These are phyloP conservation scores for Arthrinium puccinioides DNA, from an alignment of 2,329 filamentous ascomycete genomes.

Conservation along the genomic window DNA sequence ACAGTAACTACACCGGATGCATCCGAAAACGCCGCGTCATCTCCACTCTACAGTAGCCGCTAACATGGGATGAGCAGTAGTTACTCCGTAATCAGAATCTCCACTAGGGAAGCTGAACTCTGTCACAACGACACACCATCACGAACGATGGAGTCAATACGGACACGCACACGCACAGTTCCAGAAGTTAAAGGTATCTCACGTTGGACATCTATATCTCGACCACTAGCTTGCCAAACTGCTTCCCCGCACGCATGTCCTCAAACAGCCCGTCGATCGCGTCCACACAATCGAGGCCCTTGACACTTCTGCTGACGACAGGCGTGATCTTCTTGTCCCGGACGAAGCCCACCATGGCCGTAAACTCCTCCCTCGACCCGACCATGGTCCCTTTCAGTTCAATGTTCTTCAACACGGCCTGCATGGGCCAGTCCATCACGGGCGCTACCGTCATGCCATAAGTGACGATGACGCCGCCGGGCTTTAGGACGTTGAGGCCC, in stretches of 20 bases:
- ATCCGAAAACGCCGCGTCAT: too few species aligned
- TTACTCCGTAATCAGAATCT: too few species aligned
- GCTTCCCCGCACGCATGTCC: slow-evolving; percentile 76
- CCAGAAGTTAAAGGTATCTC: too few species aligned
- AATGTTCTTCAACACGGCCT: slow-evolving; percentile 77
- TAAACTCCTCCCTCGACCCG: slow-evolving; percentile 84
- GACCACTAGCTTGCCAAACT: slow-evolving; percentile 91
- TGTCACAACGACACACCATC: too few species aligned
- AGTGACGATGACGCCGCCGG: slow-evolving; percentile 73
- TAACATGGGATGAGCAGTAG: too few species aligned
- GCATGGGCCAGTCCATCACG: slow-evolving; percentile 82
- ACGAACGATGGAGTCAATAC: too few species aligned
- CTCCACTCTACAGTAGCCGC: too few species aligned
- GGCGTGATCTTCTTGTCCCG: slow-evolving; percentile 65
- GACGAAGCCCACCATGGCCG: slow-evolving; percentile 85
- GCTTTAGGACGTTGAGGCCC: slow-evolving; percentile 62
- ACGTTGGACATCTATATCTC: too few species aligned
- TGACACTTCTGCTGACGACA: slow-evolving; percentile 66
- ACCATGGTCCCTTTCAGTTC: slow-evolving; percentile 84
- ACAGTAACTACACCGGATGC: too few species aligned
- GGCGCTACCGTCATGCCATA: slow-evolving; percentile 90
- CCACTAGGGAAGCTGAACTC: too few species aligned
- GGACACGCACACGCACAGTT: too few species aligned
- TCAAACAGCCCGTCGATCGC: slow-evolving; percentile 78
- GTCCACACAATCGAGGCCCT: slow-evolving; percentile 67